phyloP scores from a whole-genome alignment of 371 early-diverging fungal species.

The Mucor plumbeus region DNA sequence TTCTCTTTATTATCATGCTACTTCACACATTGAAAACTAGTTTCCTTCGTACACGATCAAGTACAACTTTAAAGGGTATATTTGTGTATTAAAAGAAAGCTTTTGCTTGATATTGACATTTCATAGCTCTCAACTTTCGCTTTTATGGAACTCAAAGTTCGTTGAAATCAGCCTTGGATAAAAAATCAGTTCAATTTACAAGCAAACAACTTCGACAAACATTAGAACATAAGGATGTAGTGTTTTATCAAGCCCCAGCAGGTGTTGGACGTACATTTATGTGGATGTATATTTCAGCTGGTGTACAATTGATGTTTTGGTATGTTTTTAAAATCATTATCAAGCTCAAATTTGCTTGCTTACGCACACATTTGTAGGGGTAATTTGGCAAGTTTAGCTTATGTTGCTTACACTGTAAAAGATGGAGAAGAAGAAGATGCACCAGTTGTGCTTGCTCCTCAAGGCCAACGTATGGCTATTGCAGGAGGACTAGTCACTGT shows the following conservation, averaged over 20 bases:
- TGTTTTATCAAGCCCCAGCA: conserved; percentile 50
- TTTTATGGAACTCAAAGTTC: conserved; percentile 13
- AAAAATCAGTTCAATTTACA: conserved; percentile 28
- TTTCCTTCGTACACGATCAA: not conserved
- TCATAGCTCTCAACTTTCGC: not conserved
- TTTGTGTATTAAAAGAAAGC: too few species aligned
- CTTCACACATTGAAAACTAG: not conserved
- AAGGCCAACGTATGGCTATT: conserved; percentile 45
- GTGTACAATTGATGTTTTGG: conserved; percentile 59
- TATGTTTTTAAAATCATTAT: conserved; percentile 2
- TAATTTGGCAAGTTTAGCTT: conserved; percentile 55
- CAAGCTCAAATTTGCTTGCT: not conserved
- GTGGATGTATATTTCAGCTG: conserved; percentile 55
- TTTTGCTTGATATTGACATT: too few species aligned
- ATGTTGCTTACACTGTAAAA: conserved; percentile 46
- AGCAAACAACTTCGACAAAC: conserved; percentile 43
- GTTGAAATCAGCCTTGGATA: conserved; percentile 24
- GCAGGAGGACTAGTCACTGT: conserved; percentile 45
- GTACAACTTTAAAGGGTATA: not conserved
- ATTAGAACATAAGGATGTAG: conserved; percentile 44
- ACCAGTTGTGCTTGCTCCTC: conserved; percentile 45
- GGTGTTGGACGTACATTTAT: conserved; percentile 44
- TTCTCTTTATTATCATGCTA: not conserved
- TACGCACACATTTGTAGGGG: conserved; percentile 35
- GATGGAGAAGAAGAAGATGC: conserved; percentile 49